Percentiles rank a stretch among this genome's conserved stretches.
These are phyloP conservation scores for Neopestalotiopsis sp. DNA, from an alignment of 2,329 filamentous ascomycete species.

Conservation along the genomic window DNA sequence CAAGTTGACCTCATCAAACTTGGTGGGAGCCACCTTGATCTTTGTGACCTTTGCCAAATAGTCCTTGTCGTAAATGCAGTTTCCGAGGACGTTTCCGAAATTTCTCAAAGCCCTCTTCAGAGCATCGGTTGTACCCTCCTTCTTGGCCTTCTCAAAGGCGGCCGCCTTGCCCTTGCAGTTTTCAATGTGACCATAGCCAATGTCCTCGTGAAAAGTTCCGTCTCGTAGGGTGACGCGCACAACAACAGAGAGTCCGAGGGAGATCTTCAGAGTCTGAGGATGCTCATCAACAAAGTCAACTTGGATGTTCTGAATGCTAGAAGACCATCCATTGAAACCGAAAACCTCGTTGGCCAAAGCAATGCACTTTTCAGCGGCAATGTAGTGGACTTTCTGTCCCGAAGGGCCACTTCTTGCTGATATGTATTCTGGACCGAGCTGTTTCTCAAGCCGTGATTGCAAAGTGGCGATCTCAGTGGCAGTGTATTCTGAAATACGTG, in stretches of 20 bases:
- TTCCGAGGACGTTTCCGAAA: slow-evolving; percentile 97
- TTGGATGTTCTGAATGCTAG: slow-evolving; percentile 90
- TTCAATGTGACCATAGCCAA: slow-evolving; percentile 95
- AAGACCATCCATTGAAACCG: slow-evolving; percentile 71
- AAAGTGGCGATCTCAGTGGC: slow-evolving; percentile 90
- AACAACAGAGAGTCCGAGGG: slow-evolving; percentile 85
- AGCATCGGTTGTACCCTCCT: slow-evolving; percentile 94
- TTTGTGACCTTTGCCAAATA: slow-evolving; percentile 90
- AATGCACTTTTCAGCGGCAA: slow-evolving; percentile 96
- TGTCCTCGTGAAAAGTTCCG: slow-evolving; percentile 96
- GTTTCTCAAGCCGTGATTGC: slow-evolving; percentile 85
- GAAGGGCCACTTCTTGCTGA: slow-evolving; percentile 83
- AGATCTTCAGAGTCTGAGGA: slow-evolving; percentile 77
- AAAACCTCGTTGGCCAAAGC: slow-evolving; percentile 54
- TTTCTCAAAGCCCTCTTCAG: slow-evolving; percentile 87
- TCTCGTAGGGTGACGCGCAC: slow-evolving; percentile 89
- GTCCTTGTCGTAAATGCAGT: slow-evolving; percentile 97
- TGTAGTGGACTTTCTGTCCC: slow-evolving; percentile 87
- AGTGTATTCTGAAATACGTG: slow-evolving; percentile 79
- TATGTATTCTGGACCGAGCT: slow-evolving; percentile 94
- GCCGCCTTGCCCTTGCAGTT: slow-evolving; percentile 95
- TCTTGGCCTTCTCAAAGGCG: slow-evolving; percentile 98
- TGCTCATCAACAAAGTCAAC: slow-evolving; percentile 95
- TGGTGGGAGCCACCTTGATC: slow-evolving; percentile 79
- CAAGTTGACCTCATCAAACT: slow-evolving; percentile 79